Evolutionary conservation across 1,139 yeast genomes (phyloP), one percentile per base, ranked within the genome.

Genomic region (Candida sanyaensis): DNA sequence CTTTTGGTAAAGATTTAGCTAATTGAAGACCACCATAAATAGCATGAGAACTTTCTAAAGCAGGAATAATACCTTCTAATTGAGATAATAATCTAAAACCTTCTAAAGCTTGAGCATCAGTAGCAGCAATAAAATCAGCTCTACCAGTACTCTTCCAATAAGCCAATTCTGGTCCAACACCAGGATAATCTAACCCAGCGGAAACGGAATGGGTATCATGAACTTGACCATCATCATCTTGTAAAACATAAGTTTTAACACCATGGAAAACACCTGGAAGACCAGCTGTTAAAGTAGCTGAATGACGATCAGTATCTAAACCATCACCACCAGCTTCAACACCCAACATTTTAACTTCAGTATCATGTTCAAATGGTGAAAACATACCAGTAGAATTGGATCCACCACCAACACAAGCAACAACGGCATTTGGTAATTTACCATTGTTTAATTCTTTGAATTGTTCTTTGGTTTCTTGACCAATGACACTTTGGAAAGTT

Each of bases 271-370:
- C 99, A 74, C 99, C 99, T 10, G 96, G 96, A 54, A 83, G 78
- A 63, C 99, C 99, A 32, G 80, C 95, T 11, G 96, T 83, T 60
- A 93, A 78, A 29, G 99, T 91, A 26, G 99, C 99, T 43, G 97
- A 88, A 66, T 93, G 98, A 60, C 82, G 78, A 23, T 77, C 81
- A 21, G 97, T 88, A 60, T 89, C 90, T 44, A 93, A 59, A 63
- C 99, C 99, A 59, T 90, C 96, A 69, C 99, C 99, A 66, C 96
- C 99, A 45, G 99, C 99, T 74, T 95, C 99, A 51, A 92, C 92
- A 65, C 99, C 99, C 44, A 91, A 72, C 66, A 95, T 75, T 63
- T 81, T 82, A 45, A 93, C 99, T 10, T 80, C 74, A 10, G 66
- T 58, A 63, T 91, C 97, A 21, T 90, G 76, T 65, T 90, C 96